Evolutionary conservation across 176 grass and related monocot species (phyloP).

Genomic region (Saccharum officinarum): DNA sequence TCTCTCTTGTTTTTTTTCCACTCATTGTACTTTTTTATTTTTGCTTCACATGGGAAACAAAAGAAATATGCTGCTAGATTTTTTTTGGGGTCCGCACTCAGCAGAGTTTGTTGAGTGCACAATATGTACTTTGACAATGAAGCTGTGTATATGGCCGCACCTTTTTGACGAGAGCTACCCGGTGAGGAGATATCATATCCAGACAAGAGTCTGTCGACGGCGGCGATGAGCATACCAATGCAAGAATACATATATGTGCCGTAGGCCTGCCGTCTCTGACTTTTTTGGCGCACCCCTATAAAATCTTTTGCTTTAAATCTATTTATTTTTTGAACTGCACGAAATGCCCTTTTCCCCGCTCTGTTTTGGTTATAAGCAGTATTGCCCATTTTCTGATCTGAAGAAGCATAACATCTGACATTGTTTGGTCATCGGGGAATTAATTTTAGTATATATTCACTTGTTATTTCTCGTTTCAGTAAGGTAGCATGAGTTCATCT

Average conservation of each 20-base stretch:
- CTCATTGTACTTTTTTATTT: neutral
- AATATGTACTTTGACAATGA: neutral
- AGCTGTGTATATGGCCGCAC: neutral
- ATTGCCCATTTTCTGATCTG: neutral
- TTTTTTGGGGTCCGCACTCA: neutral
- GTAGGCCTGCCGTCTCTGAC: constrained; percentile 21
- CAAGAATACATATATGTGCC: neutral
- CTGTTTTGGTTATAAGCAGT: neutral
- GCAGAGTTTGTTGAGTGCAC: neutral
- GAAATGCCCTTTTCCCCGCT: neutral
- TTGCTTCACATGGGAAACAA: neutral
- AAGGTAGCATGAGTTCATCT: neutral
- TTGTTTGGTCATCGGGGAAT: neutral
- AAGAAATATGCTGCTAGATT: neutral
- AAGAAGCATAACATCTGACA: neutral
- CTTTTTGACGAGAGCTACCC: neutral
- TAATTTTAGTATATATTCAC: neutral
- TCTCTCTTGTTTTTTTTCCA: neutral
- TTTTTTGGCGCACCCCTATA: constrained; percentile 25
- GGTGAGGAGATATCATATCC: neutral
- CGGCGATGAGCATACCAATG: constrained; percentile 11
- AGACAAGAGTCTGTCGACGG: neutral
- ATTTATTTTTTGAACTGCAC: neutral
- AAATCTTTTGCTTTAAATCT: neutral
- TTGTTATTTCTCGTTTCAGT: neutral